Base-by-base conservation (phyloP, 352 stramenopile genomes). In the Pythium aquatile region DNA sequence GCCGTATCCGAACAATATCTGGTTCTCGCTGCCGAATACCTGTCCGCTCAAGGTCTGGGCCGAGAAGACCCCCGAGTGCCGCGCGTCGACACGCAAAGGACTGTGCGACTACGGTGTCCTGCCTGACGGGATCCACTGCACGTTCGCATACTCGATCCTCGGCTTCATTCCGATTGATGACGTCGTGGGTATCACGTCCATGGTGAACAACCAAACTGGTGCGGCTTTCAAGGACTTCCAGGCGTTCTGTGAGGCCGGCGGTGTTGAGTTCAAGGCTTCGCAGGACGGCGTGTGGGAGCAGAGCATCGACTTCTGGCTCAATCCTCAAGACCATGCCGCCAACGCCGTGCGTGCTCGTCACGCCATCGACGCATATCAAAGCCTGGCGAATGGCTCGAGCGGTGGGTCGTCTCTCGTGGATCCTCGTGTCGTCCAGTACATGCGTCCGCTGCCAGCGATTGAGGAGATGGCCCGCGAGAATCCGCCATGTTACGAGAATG, bases 11-110 rank as follows among this genome's bases (percentile, higher is more conserved):
- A 73, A 92, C 68, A 85, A 75, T 40, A 72, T 81, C 37, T 92
- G 83, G 85, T 95, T 83, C 71, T 95, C 87, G 61, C 87, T 89
- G 63, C 85, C 87, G 0, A 90, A 93, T 73, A 75, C 78, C 16
- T 91, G 81, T 40, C 77, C 81, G 7, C 71, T 89, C 0, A 46
- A 83, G 42, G 35, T 68, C 30, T 92, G 83, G 81, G 70, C 55
- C 2, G 65, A 55, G 16, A 72, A 72, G 60, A 75, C 67, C 5
- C 42, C 32, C 0, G 37, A 46, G 30, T 81, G 68, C 37, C 68
- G 65, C 13, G 53, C 58, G 10, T 44, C 32, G 6, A 64, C 58
- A 17, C 62, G 56, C 17, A 47, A 54, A 2, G 74, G 74, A 0
- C 49, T 81, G 37, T 81, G 74, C 33, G 28, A 51, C 1, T 37